Conservation (phyloP, 768 basidiomycete species). For the Trametes villosa region DNA sequence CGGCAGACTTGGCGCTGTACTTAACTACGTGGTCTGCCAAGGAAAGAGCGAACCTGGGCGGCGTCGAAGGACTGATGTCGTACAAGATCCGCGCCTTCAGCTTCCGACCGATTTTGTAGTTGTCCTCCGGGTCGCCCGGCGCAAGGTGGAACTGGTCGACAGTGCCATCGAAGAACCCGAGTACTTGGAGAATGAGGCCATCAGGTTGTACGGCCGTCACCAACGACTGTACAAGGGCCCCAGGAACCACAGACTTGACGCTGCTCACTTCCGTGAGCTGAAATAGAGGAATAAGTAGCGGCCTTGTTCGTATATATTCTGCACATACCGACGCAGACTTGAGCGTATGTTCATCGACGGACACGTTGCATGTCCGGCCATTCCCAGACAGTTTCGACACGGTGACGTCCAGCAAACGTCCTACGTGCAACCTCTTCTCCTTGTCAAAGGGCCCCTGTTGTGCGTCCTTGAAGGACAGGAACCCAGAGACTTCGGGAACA, state of each 20-base stretch:
- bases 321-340: slow-evolving; percentile 58
- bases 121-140: slow-evolving; percentile 44
- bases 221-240: slow-evolving; percentile 78
- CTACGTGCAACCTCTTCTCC: slow-evolving; percentile 52
- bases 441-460: slow-evolving; percentile 42
- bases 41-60: slow-evolving; percentile 84
- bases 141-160: slow-evolving; percentile 80
- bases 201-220: slow-evolving; percentile 74
- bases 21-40: slow-evolving; percentile 71
- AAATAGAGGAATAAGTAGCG: background rate
- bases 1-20: slow-evolving; percentile 45
- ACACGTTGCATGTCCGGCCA: slow-evolving; percentile 78
- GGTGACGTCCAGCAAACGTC: slow-evolving; percentile 68
- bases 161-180: slow-evolving; percentile 92
- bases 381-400: slow-evolving; percentile 73
- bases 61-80: slow-evolving; percentile 66
- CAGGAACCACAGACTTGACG: slow-evolving; percentile 84
- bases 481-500: slow-evolving; percentile 76
- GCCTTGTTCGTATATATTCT: background rate
- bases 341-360: slow-evolving; percentile 53
- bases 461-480: slow-evolving; percentile 79
- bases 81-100: slow-evolving; percentile 87
- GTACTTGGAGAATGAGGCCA: slow-evolving; percentile 86
- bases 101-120: slow-evolving; percentile 69
- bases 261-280: slow-evolving; percentile 80